Evolutionary conservation across 2,329 filamentous ascomycete species (phyloP), one percentile per base, ranked within the genome.

Genomic region (Penicillium thymicola): DNA sequence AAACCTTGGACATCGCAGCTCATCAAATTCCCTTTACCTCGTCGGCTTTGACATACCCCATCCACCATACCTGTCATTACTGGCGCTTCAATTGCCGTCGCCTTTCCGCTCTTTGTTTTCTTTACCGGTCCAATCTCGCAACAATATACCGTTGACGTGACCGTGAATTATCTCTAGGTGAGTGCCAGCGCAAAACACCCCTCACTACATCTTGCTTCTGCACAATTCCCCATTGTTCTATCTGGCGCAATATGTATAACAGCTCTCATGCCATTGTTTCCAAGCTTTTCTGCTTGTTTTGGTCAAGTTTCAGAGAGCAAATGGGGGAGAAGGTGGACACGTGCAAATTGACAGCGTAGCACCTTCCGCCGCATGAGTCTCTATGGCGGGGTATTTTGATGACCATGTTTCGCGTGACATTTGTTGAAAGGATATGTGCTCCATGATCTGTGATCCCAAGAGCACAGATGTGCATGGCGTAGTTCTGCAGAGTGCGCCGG

Each of bases 1-100:
- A 42, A 50, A 65, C 63, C 54, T 65, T 63, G 51, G 58, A 60
- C 56, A 49, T 57, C 53, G 51, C 61, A 45, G 48, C 52, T 45
- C 50, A 44, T 56, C 34, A 43, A 53, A 37, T 47, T 28, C 32
- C n/a, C 16, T 14, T 43, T 40, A 27, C 40, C 36, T 55, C 43
- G n/a, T 45, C n/a, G 47, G 47, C 32, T 13, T 50, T 50, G 38
- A 32, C 50, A 55, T 54, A 42, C 25, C 14, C 23, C 30, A 23
- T 32, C 45, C 25, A 28, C 34, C 41, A 41, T 27, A 40, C 18
- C 27, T 50, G 9, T 52, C 25, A 8, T 28, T 25, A 9, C 25
- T 18, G 36, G 41, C 28, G 46, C 54, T 54, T 56, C 38, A 16
- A 44, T 34, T 44, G 21, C 38, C 14, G 28, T 56, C 48, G 38